Evolutionary conservation across 495 filamentous ascomycete species (phyloP), one percentile per base, ranked within the genome.

Genomic region (Aspergillus bertholletiae): DNA sequence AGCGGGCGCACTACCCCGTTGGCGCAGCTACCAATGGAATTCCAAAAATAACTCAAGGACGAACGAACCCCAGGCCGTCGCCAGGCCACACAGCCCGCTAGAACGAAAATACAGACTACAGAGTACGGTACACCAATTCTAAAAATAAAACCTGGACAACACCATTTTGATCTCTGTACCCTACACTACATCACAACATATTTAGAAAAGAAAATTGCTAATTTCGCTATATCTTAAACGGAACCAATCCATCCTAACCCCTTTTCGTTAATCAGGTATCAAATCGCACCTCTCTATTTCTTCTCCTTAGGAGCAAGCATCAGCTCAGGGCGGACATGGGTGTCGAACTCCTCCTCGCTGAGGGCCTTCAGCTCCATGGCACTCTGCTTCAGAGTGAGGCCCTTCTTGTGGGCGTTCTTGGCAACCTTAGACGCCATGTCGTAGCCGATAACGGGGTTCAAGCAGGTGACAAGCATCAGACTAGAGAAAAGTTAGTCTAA

Each of bases 361-460:
- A 98, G 75, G 44, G 90, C 93, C 59, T 95, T 84, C 60, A 98
- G 80, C 79, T 97, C 89, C 84, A 98, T 83, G 41, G 95, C 93
- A 59, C 88, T 91, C 74, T 92, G 78, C 79, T 97, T 97, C 40
- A 98, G 81, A 21, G 90, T 96, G 54, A 89, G 72, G 26, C 91
- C 91, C 84, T 97, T 97, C 86, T 97, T 96, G 79, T 98, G 94
- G 18, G 94, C 94, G 69, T 98, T 94, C 88, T 98, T 98, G 60
- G 94, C 94, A 13, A 97, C 93, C 80, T 96, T 97, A 69, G 84
- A 89, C 44, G 94, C 94, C 88, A 92, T 94, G 68, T 98, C 94
- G 75, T 98, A 98, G 30, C 94, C 94, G 70, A 98, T 98, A 69
- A 97, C 89, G 53, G 92, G 93, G 80, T 98, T 98, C 59, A 98